Evolutionary conservation across 2,329 filamentous ascomycete species (phyloP).

Genomic region (Lecanicillium sp.): DNA sequence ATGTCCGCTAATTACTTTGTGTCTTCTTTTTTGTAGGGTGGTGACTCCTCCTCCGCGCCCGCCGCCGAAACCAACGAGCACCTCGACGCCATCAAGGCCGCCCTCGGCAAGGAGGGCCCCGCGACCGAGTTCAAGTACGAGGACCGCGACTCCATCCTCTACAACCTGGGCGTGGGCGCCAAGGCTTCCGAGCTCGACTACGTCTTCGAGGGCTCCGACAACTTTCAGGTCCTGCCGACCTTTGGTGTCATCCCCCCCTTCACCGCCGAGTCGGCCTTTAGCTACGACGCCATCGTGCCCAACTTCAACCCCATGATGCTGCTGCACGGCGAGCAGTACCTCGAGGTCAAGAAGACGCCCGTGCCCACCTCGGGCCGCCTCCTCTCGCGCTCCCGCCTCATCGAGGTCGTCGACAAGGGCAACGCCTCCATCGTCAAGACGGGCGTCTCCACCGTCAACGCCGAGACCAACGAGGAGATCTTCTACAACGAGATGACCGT

Average conservation of each 20-base stretch:
- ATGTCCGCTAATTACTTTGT: constrained; percentile 14
- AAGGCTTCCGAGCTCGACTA: constrained; percentile 83
- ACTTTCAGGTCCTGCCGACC: constrained; percentile 92
- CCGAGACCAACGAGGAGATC: constrained; percentile 76
- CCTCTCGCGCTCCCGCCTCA: constrained; percentile 66
- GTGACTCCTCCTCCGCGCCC: not conserved
- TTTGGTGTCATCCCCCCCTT: constrained; percentile 96
- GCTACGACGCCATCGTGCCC: constrained; percentile 74
- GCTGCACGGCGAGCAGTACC: constrained; percentile 96
- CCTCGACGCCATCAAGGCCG: constrained; percentile 67
- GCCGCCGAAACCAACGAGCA: constrained; percentile 49
- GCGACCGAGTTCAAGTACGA: constrained; percentile 76
- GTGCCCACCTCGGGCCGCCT: constrained; percentile 79
- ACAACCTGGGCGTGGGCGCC: constrained; percentile 90
- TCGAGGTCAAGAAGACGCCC: constrained; percentile 87
- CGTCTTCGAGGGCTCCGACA: constrained; percentile 82
- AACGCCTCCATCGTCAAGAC: constrained; percentile 76
- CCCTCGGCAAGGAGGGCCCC: constrained; percentile 60
- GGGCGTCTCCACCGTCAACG: constrained; percentile 76
- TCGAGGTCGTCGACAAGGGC: constrained; percentile 96
- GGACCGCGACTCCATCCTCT: constrained; percentile 85
- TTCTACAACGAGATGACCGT: constrained; percentile 97
- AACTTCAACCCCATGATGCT: constrained; percentile 99
- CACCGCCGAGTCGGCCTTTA: constrained; percentile 72
- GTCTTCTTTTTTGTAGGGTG: constrained; percentile 12